These are phyloP conservation scores for Cyclotella atomus DNA, from an alignment of 108 stramenopile species.

Conservation along the genomic window DNA sequence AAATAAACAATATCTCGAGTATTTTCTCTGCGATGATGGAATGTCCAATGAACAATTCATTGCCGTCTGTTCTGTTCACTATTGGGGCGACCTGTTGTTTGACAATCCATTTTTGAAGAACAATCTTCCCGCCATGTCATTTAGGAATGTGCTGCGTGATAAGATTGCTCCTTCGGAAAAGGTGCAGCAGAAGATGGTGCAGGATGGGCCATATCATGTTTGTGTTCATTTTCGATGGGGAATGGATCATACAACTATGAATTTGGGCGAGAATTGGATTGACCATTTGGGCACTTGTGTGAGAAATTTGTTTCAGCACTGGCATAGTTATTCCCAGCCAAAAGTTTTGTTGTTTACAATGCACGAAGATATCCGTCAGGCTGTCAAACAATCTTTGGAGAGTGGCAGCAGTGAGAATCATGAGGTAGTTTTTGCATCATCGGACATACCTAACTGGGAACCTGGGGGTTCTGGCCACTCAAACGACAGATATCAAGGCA, in stretches of 20 bases:
- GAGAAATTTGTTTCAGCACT: background rate
- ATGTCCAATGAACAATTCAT: constrained; percentile 2
- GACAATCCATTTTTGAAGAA: constrained; percentile 13
- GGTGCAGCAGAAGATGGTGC: constrained; percentile 11
- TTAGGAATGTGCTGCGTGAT: background rate
- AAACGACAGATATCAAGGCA: background rate
- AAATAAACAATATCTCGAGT: background rate
- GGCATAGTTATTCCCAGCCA: too few species aligned
- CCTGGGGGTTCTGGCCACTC: background rate
- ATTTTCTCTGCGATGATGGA: constrained; percentile 13
- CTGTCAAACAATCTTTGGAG: constrained; percentile 1
- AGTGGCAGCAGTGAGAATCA: too few species aligned
- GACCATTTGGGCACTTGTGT: constrained; percentile 4
- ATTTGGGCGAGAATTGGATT: constrained; percentile 1
- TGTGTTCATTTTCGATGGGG: constrained; percentile 14
- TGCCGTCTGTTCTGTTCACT: constrained; percentile 4
- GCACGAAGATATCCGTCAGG: constrained; percentile 11
- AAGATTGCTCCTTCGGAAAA: background rate
- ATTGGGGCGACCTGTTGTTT: constrained; percentile 7
- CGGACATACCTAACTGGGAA: background rate
- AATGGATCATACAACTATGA: background rate
- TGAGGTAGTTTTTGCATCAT: constrained; percentile 7
- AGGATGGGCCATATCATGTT: constrained; percentile 9
- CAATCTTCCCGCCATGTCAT: background rate
- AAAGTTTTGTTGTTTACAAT: constrained; percentile 7